A percentile compares a stretch with the other conserved stretches of the same genome.
Evolutionary conservation across 495 filamentous ascomycete species (phyloP).

Genomic region (Penicillium lividum): DNA sequence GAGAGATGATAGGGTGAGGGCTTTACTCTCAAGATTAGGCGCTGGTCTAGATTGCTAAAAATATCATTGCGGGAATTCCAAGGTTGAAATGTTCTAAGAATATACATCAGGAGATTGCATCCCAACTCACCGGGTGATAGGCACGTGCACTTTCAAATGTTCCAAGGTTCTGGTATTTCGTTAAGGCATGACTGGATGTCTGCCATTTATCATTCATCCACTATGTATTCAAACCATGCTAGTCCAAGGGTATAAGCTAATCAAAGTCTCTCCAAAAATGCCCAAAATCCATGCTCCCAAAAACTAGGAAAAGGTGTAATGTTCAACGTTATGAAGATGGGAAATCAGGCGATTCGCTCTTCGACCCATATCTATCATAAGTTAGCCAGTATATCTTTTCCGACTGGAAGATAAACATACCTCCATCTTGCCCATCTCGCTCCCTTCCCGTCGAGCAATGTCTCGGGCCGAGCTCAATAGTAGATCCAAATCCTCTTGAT

Average conservation of each 20-base stretch:
- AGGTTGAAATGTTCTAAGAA: too few relatives aligned
- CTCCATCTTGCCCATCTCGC: constrained; percentile 94
- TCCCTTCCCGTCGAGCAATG: constrained; percentile 68
- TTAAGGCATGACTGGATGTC: neutral
- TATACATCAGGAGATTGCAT: too few relatives aligned
- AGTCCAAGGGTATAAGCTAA: constrained; percentile 5
- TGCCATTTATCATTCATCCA: neutral
- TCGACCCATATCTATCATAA: constrained; percentile 64
- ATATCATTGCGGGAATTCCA: neutral
- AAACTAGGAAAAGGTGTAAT: neutral
- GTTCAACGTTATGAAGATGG: neutral
- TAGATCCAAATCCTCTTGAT: constrained; percentile 95
- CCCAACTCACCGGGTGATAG: too few relatives aligned
- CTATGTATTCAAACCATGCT: neutral
- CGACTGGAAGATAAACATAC: constrained; percentile 53
- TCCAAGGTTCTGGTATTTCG: neutral
- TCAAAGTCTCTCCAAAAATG: neutral
- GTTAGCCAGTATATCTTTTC: constrained; percentile 10
- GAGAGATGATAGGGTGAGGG: too few relatives aligned
- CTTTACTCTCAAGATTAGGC: neutral
- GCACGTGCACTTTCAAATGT: too few relatives aligned
- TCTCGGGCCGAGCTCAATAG: constrained; percentile 66
- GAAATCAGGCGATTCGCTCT: constrained; percentile 44
- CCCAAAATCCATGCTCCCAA: neutral
- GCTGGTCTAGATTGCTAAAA: neutral